phyloP scores from a whole-genome alignment of 345 rosid species.

The Salix arbutifolia region DNA sequence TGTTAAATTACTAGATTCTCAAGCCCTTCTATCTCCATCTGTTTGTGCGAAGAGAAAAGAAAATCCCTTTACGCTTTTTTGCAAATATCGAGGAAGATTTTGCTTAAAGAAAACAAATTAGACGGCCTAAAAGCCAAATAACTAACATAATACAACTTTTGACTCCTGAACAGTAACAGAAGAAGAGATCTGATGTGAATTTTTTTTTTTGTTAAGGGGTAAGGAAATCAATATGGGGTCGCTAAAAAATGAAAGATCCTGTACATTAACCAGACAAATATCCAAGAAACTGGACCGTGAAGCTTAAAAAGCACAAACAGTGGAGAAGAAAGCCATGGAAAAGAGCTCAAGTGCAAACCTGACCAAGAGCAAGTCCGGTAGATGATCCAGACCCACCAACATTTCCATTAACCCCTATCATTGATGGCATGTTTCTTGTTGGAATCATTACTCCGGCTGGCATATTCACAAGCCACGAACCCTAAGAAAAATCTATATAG shows the following conservation, averaged over 20 bases:
- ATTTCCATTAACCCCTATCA: slow-evolving; percentile 39
- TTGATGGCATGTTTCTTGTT: slow-evolving; percentile 48
- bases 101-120: slow-evolving; percentile 20
- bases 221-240: not conserved
- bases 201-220: not conserved
- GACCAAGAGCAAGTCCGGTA: slow-evolving; percentile 45
- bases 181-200: slow-evolving; percentile 1
- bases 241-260: not conserved
- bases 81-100: slow-evolving; percentile 50
- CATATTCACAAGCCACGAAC: slow-evolving; percentile 36
- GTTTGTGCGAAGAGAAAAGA: not conserved
- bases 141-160: not conserved
- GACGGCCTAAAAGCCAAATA: slow-evolving; percentile 17
- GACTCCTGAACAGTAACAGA: slow-evolving; percentile 2
- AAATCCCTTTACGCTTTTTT: slow-evolving; percentile 29
- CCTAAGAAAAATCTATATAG: slow-evolving; percentile 2
- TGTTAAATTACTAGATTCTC: not conserved
- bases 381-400: slow-evolving; percentile 48
- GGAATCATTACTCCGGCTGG: slow-evolving; percentile 63
- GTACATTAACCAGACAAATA: not conserved
- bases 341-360: slow-evolving; percentile 32
- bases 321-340: not conserved
- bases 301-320: not conserved
- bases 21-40: not conserved
- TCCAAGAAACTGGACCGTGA: slow-evolving; percentile 1